Evolutionary conservation across 129 eudicot genomes (phyloP), one percentile per base, ranked within the genome.

Genomic region (Apium graveolens): DNA sequence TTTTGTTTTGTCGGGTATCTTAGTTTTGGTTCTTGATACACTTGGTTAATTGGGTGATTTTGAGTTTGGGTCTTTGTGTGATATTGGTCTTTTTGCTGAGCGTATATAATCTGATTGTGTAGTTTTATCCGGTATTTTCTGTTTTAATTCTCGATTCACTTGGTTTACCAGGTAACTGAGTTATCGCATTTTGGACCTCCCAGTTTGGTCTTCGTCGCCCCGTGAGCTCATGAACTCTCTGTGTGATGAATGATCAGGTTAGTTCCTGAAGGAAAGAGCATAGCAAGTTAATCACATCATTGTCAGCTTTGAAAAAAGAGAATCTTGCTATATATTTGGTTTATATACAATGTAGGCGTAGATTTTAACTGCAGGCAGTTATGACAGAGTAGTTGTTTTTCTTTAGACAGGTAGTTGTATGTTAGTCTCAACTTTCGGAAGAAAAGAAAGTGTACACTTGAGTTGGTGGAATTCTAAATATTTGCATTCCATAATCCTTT

Each of bases 181-280:
- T 35, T 32, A 7, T 26, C 37, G n/a, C 26, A 75, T 88, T 7
- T 46, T 84, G 5, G 87, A 90, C 80, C 86, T 91, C 60, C 92
- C 97, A 2, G 80, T 91, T 73, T 94, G 98, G 98, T 84, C 77
- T 26, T 81, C 84, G 0, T 88, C 92, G 3, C 93, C 97, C 0
- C 71, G 20, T 21, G 92, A 94, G 74, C 88, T 91, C 70, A 76
- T 94, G 69, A 70, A 82, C 46, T 82, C 88, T 14, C 82, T 91
- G 8, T 70, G 85, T 77, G 89, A 90, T 72, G 87, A 85, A 38
- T 89, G 82, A 74, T 75, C 77, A 73, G 71, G 77, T 78, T 83
- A 42, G 76, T 75, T 55, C 71, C 78, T 69, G 71, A 76, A 79
- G 55, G 27, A 79, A 74, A n/a, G n/a, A 75, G 39, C 43, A 27